phyloP scores from a whole-genome alignment of 768 basidiomycete species.

The Phlebiopsis flavidoalba region DNA sequence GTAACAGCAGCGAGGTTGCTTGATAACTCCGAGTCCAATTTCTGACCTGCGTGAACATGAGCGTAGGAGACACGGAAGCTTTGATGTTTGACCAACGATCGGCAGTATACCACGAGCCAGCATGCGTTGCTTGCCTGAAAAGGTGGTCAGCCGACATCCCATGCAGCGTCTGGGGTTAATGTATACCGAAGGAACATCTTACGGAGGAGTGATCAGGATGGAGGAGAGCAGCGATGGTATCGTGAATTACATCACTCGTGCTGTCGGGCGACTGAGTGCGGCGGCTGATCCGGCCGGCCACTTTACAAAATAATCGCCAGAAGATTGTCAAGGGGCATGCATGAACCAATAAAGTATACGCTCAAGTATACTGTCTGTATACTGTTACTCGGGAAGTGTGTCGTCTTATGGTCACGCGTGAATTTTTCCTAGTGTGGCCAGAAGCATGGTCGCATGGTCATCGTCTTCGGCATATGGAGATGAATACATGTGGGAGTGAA shows the following conservation, averaged over 20 bases:
- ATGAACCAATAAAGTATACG: no score
- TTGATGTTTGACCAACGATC: slow-evolving; percentile 40
- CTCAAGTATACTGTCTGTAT: no score
- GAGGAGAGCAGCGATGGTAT: neutral
- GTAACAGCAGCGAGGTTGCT: slow-evolving; percentile 60
- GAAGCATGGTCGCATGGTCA: slow-evolving; percentile 43
- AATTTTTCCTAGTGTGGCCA: slow-evolving; percentile 18
- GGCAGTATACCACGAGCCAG: slow-evolving; percentile 84
- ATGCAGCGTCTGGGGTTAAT: neutral
- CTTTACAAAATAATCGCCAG: no score
- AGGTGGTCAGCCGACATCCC: neutral
- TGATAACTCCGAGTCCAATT: slow-evolving; percentile 58
- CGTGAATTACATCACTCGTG: neutral
- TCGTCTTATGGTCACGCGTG: neutral
- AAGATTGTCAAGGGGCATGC: no score
- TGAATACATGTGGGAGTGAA: slow-evolving; percentile 43
- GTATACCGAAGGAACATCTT: neutral
- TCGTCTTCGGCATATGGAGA: slow-evolving; percentile 46
- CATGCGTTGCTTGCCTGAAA: slow-evolving; percentile 66
- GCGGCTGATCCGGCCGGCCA: neutral
- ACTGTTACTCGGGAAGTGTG: no score
- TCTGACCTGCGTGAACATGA: slow-evolving; percentile 35
- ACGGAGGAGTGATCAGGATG: neutral
- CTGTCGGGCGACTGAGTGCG: neutral
- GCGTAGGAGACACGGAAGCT: neutral